Conservation (phyloP, 2,329 filamentous ascomycete species). For the Sclerotinia subarctica region DNA sequence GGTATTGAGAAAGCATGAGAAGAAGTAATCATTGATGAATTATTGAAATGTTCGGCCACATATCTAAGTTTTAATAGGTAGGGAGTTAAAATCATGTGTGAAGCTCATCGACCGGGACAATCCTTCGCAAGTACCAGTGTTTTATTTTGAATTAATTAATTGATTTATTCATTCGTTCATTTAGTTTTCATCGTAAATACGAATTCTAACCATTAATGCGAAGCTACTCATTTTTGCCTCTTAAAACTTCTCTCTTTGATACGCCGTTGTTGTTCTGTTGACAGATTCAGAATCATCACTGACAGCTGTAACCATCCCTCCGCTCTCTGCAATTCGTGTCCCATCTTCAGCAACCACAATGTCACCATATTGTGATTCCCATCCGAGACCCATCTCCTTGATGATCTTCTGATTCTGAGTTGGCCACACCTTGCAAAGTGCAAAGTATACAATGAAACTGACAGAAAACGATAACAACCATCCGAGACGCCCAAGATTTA, state of each 20-base stretch:
- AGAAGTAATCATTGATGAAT: too few species aligned
- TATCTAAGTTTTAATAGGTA: neutral
- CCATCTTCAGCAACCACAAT: slow-evolving; percentile 31
- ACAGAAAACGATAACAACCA: slow-evolving; percentile 40
- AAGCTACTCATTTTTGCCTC: neutral
- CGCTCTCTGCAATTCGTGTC: slow-evolving; percentile 30
- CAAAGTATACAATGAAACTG: slow-evolving; percentile 39
- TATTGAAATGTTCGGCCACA: neutral
- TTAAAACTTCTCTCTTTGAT: slow-evolving; percentile 2
- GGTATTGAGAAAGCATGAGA: too few species aligned
- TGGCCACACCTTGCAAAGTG: slow-evolving; percentile 41
- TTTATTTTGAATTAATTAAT: neutral
- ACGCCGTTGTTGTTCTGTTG: slow-evolving; percentile 6
- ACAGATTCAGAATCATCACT: slow-evolving; percentile 17
- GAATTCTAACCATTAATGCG: neutral
- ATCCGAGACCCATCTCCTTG: slow-evolving; percentile 38
- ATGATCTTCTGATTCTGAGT: slow-evolving; percentile 40
- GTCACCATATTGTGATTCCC: slow-evolving; percentile 31
- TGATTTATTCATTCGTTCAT: neutral
- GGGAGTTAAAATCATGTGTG: neutral
- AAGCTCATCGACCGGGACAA: neutral
- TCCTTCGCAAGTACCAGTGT: neutral
- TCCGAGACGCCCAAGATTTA: slow-evolving; percentile 39
- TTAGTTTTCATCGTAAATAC: neutral
- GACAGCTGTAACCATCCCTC: slow-evolving; percentile 16